A percentile compares a stretch with the other conserved stretches of the same genome.
phyloP scores from a whole-genome alignment of 345 rosid species.

The Noccaea bulbosa region DNA sequence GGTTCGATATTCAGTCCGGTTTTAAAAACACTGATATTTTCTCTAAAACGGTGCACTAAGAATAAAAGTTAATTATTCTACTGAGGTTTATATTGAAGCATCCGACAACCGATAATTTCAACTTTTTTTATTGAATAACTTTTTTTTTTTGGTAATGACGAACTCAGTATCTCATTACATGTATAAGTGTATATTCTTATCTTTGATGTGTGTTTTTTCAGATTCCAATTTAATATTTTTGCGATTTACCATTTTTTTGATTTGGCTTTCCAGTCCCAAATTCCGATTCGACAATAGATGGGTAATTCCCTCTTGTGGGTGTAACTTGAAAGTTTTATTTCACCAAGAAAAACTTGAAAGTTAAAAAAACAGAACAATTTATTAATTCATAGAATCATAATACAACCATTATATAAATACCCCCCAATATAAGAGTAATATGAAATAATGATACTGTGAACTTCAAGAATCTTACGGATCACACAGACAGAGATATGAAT shows the following conservation, averaged over 20 bases:
- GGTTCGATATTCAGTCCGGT: no score
- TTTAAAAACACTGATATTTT: no score
- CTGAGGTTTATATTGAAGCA: constrained; percentile 9
- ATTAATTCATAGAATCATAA: constrained; percentile 37
- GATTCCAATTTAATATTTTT: not conserved
- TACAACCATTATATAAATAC: constrained; percentile 40
- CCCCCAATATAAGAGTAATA: constrained; percentile 25
- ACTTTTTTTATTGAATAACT: not conserved
- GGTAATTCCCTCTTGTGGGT: no score
- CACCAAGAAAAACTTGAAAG: no score
- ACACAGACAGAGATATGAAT: constrained; percentile 11
- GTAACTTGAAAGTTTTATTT: no score
- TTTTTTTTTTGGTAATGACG: not conserved
- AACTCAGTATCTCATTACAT: not conserved
- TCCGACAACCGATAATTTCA: not conserved
- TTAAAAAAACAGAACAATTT: constrained; percentile 12
- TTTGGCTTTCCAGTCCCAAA: no score
- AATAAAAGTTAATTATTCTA: constrained; percentile 2
- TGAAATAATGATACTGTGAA: constrained; percentile 34
- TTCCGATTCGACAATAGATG: no score
- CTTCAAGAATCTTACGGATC: constrained; percentile 27
- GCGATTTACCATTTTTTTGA: not conserved
- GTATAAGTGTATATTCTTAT: not conserved
- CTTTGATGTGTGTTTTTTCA: not conserved
- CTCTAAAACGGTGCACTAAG: constrained; percentile 11